Base-by-base conservation (phyloP, 2,329 filamentous ascomycete genomes). In the Beauveria sp. region DNA sequence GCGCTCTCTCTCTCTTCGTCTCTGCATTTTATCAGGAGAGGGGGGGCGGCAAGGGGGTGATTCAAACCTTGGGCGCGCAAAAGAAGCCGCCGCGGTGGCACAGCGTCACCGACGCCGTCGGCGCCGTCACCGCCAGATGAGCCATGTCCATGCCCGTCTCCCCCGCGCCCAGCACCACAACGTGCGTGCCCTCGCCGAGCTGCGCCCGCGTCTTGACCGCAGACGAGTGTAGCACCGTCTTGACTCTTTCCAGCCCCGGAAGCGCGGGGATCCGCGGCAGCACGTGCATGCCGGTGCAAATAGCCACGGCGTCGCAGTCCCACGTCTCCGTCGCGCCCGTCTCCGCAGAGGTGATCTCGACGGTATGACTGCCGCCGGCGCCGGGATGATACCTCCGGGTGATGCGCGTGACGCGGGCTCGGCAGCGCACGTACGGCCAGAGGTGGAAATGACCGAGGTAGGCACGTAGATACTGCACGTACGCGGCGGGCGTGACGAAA, bases 111-210 rank as follows among this genome's bases (percentile, higher is more conserved):
- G 73, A 73, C 7, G 71, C 73, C 1, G 76, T 76, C 0, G 70
- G 67, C 0, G 76, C 73, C 1, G 76, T 80, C 3, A 80, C 70
- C 0, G 78, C 78, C 20, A 80, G 71, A 47, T 78, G 71, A 0
- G 74, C 72, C 28, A 80, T 65, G 51, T 80, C 78, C 70, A 78
- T 77, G 4, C 70, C 76, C 0, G 78, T 80, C 63, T 80, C 78
- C 1, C 78, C 77, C 6, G 70, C 73, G 0, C 78, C 78, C 24
- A 80, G 64, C 47, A 80, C 68, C 41, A 79, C 67, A 0, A 80
- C 75, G 46, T 74, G 73, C 3, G 71, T 76, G 14, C 12, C 34
- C 9, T 66, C 52, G 10, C 75, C 76, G 57, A 80, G 77, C 61
- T 80, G 75, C 3, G 66, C 64, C n/a, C 74, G 71, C 8, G 61